phyloP scores from a whole-genome alignment of 768 basidiomycete species.

The Cantharellus cinnabarinus region DNA sequence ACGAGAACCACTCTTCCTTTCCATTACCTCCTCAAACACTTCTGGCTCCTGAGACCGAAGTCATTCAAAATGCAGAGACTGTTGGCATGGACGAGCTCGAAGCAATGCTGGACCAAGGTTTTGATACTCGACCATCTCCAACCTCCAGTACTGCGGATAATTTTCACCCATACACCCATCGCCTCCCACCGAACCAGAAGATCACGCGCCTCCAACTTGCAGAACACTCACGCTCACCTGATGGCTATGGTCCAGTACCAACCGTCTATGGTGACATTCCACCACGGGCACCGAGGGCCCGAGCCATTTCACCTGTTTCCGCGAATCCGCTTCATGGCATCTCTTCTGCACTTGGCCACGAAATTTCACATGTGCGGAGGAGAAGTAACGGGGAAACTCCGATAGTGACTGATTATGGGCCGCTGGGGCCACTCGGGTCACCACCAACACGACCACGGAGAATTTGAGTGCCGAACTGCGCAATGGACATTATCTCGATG shows the following conservation, averaged over 20 bases:
- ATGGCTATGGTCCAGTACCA: not conserved
- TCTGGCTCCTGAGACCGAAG: constrained; percentile 20
- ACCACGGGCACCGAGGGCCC: constrained; percentile 20
- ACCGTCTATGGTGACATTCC: constrained; percentile 29
- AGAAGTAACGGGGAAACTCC: constrained; percentile 20
- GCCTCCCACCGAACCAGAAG: not conserved
- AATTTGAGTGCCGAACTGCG: too few species aligned
- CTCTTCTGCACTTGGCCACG: constrained; percentile 19
- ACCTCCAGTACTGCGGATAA: not conserved
- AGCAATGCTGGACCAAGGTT: constrained; percentile 82
- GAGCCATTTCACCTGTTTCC: constrained; percentile 15
- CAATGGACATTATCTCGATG: too few species aligned
- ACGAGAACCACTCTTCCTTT: constrained; percentile 59
- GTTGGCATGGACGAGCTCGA: constrained; percentile 63
- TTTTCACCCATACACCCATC: not conserved
- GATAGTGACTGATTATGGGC: constrained; percentile 21
- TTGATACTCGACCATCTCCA: constrained; percentile 25
- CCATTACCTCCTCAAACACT: constrained; percentile 74
- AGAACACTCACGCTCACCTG: not conserved
- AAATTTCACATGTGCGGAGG: constrained; percentile 23
- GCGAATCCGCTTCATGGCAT: constrained; percentile 16
- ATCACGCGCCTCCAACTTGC: not conserved
- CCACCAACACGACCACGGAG: not conserved
- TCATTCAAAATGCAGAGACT: constrained; percentile 19
- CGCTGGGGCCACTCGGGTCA: constrained; percentile 22